Conservation (phyloP, 306 rosid genomes). For the Dicorynia guianensis region DNA sequence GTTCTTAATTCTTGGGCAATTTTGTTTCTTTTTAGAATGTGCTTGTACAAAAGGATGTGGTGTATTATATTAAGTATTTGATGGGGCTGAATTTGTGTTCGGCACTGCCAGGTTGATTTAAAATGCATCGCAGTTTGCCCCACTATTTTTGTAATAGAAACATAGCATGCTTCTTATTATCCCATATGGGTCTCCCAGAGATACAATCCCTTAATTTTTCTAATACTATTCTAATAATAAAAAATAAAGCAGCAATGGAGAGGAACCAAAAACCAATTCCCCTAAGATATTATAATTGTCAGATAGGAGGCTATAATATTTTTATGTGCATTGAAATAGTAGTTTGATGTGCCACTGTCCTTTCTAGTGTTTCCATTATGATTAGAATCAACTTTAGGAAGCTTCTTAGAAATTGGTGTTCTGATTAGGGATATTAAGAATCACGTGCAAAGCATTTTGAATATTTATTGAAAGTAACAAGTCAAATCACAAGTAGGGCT, state of each 20-base stretch:
- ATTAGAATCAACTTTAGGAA: constrained; percentile 30
- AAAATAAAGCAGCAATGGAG: constrained; percentile 6
- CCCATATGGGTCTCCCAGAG: constrained; percentile 15
- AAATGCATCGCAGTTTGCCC: constrained; percentile 5
- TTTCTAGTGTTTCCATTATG: constrained; percentile 27
- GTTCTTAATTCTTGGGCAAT: background rate
- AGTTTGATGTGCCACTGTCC: constrained; percentile 16
- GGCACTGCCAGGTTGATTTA: constrained; percentile 56
- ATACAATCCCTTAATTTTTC: constrained; percentile 3
- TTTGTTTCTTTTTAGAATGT: background rate
- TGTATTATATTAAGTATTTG: constrained; percentile 1
- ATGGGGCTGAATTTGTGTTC: constrained; percentile 3
- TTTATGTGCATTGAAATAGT: background rate
- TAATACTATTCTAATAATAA: background rate
- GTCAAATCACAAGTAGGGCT: constrained; percentile 14
- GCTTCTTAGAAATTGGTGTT: constrained; percentile 15
- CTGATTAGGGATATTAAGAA: constrained; percentile 20
- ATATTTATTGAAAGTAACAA: constrained; percentile 21
- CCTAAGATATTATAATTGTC: constrained; percentile 8
- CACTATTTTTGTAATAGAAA: background rate
- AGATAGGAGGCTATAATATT: background rate
- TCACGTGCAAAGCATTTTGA: constrained; percentile 26
- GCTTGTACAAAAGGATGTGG: background rate
- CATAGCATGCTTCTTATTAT: background rate
- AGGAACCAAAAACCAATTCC: background rate